Evolutionary conservation across 495 filamentous ascomycete genomes (phyloP).

Genomic region (Tuber borchii): DNA sequence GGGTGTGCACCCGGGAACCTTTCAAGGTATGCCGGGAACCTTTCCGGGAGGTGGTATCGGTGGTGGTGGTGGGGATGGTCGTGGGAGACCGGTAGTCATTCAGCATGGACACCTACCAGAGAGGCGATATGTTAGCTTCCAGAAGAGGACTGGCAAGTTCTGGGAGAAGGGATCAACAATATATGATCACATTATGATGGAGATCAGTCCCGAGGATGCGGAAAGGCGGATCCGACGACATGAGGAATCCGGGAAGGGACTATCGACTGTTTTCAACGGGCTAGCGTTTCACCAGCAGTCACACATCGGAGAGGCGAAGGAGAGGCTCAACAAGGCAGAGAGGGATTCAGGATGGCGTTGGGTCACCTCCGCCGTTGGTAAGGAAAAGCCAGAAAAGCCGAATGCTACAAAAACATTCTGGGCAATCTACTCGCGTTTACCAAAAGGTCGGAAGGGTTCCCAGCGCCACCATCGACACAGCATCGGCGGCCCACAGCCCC

Average conservation of each 20-base stretch:
- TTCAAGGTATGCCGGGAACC: constrained; percentile 4
- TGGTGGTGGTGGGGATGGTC: constrained; percentile 11
- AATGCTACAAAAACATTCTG: constrained; percentile 34
- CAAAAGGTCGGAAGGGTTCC: constrained; percentile 10
- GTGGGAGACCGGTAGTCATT: constrained; percentile 12
- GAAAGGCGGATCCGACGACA: constrained; percentile 37
- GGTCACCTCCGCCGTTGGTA: constrained; percentile 37
- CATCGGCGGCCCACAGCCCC: not conserved
- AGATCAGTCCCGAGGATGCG: constrained; percentile 36
- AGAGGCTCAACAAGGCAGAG: constrained; percentile 33
- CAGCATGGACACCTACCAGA: constrained; percentile 12
- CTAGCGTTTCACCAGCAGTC: constrained; percentile 34
- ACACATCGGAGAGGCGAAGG: constrained; percentile 35
- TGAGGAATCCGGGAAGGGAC: constrained; percentile 35
- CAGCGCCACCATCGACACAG: not conserved
- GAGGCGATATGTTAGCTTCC: constrained; percentile 30
- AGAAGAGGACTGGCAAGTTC: constrained; percentile 21
- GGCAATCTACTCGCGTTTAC: constrained; percentile 38
- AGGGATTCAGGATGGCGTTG: constrained; percentile 33
- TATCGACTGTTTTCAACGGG: constrained; percentile 19
- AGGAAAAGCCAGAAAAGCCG: constrained; percentile 36
- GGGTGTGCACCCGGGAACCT: constrained; percentile 4
- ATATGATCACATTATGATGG: constrained; percentile 36
- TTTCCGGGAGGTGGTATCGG: constrained; percentile 5
- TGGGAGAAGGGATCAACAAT: constrained; percentile 34